phyloP scores from a whole-genome alignment of 169 alveolate genomes.

The Cryptosporidium sp. region DNA sequence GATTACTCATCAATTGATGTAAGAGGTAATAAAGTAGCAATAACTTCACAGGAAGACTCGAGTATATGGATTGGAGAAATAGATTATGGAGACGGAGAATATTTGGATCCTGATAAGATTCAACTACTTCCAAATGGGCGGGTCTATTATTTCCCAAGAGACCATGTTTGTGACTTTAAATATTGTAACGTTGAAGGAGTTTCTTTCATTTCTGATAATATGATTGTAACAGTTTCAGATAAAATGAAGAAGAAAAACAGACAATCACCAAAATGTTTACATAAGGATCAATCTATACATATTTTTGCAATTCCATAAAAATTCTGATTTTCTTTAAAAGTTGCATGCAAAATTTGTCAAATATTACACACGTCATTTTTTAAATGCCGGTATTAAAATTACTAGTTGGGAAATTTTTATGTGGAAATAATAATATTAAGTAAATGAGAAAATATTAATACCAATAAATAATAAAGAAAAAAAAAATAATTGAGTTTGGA shows the following conservation, averaged over 20 bases:
- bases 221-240: slow-evolving; percentile 65
- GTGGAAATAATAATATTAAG: not conserved
- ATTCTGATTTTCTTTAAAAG: not conserved
- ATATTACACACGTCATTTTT: not conserved
- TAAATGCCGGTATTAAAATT: slow-evolving; percentile 4
- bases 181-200: slow-evolving; percentile 73
- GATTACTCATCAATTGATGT: slow-evolving; percentile 72
- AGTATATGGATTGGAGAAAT: slow-evolving; percentile 63
- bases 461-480: not conserved
- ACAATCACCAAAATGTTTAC: slow-evolving; percentile 64
- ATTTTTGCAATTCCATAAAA: slow-evolving; percentile 64
- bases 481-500: not conserved
- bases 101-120: slow-evolving; percentile 44
- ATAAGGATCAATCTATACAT: slow-evolving; percentile 66
- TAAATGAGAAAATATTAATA: not conserved
- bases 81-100: slow-evolving; percentile 73
- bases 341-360: slow-evolving; percentile 1
- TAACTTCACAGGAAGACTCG: slow-evolving; percentile 73
- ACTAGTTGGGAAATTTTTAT: not conserved
- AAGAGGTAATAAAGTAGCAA: slow-evolving; percentile 57
- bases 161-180: slow-evolving; percentile 61
- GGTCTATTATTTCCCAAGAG: slow-evolving; percentile 63
- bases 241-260: slow-evolving; percentile 69
- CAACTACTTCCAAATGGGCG: slow-evolving; percentile 43
- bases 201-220: slow-evolving; percentile 72